Percentiles rank a stretch among this genome's conserved stretches.
Conservation (phyloP, 768 basidiomycete species). For the Boletus huronensis region DNA sequence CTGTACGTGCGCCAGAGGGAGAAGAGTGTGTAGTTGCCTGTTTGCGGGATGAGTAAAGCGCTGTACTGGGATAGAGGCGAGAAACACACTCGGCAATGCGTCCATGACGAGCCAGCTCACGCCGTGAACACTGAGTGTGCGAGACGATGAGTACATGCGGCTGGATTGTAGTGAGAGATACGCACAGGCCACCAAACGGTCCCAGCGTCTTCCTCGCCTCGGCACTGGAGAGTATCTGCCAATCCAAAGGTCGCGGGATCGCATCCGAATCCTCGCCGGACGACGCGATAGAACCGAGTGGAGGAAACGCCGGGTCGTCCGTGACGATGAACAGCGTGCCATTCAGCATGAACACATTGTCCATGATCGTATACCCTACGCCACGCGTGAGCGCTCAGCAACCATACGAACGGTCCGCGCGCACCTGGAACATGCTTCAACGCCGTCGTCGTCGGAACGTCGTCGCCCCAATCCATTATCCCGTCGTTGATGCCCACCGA, state of each 20-base stretch:
- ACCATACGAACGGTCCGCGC: conserved; percentile 13
- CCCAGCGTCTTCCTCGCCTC: conserved; percentile 51
- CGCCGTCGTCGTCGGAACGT: conserved; percentile 54
- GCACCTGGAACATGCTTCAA: conserved; percentile 65
- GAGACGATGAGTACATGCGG: background rate
- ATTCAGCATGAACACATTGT: conserved; percentile 74
- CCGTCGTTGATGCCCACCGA: conserved; percentile 47
- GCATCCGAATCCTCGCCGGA: conserved; percentile 33
- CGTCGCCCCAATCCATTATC: conserved; percentile 50
- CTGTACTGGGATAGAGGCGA: background rate
- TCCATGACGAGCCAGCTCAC: conserved; percentile 67
- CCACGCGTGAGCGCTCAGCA: background rate
- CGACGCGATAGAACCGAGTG: conserved; percentile 47
- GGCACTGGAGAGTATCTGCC: conserved; percentile 54
- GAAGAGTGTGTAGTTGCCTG: conserved; percentile 68
- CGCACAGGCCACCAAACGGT: conserved; percentile 49
- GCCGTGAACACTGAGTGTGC: conserved; percentile 51
- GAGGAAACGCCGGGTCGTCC: conserved; percentile 61
- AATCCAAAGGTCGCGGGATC: conserved; percentile 47
- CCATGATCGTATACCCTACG: conserved; percentile 78
- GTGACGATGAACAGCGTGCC: conserved; percentile 73
- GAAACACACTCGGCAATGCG: conserved; percentile 44
- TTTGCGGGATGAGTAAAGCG: conserved; percentile 1
- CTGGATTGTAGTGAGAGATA: conserved; percentile 15
- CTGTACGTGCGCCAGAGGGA: conserved; percentile 77